A percentile compares a stretch with the other conserved stretches of the same genome.
These are phyloP conservation scores for Syncephalastrum monosporum DNA, from an alignment of 371 early-diverging fungal species.

Conservation along the genomic window DNA sequence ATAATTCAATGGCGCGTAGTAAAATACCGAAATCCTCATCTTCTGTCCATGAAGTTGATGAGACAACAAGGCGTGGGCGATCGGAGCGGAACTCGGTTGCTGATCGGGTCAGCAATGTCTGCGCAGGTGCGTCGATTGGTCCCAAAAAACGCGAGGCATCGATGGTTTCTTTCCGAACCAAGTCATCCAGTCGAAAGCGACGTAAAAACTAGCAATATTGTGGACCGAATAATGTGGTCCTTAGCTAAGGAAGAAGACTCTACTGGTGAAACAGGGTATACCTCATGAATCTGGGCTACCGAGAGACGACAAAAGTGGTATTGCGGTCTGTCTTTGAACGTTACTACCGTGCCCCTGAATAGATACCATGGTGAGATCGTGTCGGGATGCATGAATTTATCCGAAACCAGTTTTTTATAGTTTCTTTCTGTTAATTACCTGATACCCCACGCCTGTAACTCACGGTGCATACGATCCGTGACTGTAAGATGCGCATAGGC, in stretches of 20 bases:
- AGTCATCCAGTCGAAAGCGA: conserved; percentile 35
- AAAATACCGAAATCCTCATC: conserved; percentile 93
- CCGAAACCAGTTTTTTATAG: no score
- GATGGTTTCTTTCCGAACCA: conserved; percentile 37
- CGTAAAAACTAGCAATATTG: conserved; percentile 28
- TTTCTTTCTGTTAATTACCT: conserved; percentile 20
- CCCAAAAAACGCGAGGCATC: conserved; percentile 27
- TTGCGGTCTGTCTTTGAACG: conserved; percentile 76
- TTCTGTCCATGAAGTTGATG: conserved; percentile 94
- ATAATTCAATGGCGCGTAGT: conserved; percentile 67
- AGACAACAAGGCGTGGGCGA: conserved; percentile 77
- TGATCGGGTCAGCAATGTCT: conserved; percentile 45
- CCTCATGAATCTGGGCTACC: conserved; percentile 59
- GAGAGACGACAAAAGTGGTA: conserved; percentile 62
- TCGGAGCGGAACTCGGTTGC: conserved; percentile 38
- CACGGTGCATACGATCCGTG: conserved; percentile 80
- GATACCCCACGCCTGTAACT: conserved; percentile 66
- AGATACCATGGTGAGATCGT: no score
- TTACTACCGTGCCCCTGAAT: conserved; percentile 31
- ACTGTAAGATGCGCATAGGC: conserved; percentile 89
- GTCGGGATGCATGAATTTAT: no score
- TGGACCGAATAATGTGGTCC: conserved; percentile 8
- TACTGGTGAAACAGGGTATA: conserved; percentile 14
- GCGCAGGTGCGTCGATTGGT: conserved; percentile 11
- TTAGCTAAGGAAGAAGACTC: background rate